Conservation (phyloP, 1,284 basidiomycete genomes). For the Cutaneotrichosporon curvatum region DNA sequence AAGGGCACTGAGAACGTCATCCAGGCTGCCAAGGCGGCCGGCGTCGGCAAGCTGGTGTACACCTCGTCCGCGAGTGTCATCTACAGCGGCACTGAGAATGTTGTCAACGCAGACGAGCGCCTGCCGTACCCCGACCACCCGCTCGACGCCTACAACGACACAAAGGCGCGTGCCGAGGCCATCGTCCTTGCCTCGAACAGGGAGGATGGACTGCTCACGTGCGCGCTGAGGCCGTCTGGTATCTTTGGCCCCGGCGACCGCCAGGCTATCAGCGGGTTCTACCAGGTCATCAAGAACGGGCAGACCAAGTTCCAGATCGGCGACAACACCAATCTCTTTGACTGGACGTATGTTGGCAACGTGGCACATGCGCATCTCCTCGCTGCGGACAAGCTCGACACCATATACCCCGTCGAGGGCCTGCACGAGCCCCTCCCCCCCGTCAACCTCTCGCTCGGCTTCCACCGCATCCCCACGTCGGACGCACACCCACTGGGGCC, state of each 20-base stretch:
- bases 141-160: conserved; percentile 90
- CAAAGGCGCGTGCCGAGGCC: conserved; percentile 87
- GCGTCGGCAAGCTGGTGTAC: conserved; percentile 82
- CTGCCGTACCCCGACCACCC: conserved; percentile 65
- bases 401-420: conserved; percentile 41
- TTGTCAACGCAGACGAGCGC: conserved; percentile 86
- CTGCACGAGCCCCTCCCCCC: conserved; percentile 58
- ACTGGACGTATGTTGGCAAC: conserved; percentile 97
- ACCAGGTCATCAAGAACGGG: conserved; percentile 68
- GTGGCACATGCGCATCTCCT: conserved; percentile 91
- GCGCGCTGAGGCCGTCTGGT: conserved; percentile 86
- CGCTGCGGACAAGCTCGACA: conserved; percentile 62
- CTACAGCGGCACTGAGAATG: conserved; percentile 68
- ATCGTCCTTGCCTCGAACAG: conserved; percentile 81
- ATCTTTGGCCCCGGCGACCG: conserved; percentile 96
- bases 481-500: conserved; percentile 72
- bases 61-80: conserved; percentile 92
- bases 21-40: conserved; percentile 63
- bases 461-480: conserved; percentile 64
- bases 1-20: conserved; percentile 83
- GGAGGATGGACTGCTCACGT: conserved; percentile 71
- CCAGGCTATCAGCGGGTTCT: conserved; percentile 74
- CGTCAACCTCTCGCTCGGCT: conserved; percentile 58
- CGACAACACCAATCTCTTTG: conserved; percentile 86
- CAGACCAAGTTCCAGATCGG: conserved; percentile 94